A percentile compares a stretch with the other conserved stretches of the same genome.
Conservation (phyloP, 768 basidiomycete species). For the Serendipita vermifera region DNA sequence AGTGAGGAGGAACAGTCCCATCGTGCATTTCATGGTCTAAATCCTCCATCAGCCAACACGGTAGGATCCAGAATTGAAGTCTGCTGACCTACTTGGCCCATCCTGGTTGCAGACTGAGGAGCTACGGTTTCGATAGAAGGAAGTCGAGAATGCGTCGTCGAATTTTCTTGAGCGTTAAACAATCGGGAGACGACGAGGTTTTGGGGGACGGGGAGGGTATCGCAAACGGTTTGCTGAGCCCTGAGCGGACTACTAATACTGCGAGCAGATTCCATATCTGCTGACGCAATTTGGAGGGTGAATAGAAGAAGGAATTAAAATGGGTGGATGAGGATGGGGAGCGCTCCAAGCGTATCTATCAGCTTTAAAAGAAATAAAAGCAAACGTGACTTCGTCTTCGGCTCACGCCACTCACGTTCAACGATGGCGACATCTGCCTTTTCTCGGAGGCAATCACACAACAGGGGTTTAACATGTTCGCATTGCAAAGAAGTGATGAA, state of each 20-base stretch:
- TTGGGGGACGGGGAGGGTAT: slow-evolving; percentile 54
- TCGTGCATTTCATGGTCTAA: slow-evolving; percentile 8
- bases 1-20: not conserved
- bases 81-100: slow-evolving; percentile 4
- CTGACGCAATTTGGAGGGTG: no score
- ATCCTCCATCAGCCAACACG: not conserved
- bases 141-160: not conserved
- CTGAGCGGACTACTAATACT: not conserved
- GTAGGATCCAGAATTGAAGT: not conserved
- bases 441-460: no score
- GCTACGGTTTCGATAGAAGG: slow-evolving; percentile 8
- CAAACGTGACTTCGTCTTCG: no score
- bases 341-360: no score
- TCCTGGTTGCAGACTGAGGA: not conserved
- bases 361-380: no score
- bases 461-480: no score
- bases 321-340: no score
- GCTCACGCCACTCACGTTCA: no score
- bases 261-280: slow-evolving; percentile 4
- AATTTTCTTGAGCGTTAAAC: not conserved
- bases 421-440: no score
- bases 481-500: no score
- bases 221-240: slow-evolving; percentile 32
- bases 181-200: slow-evolving; percentile 11
- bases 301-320: no score